Base-by-base conservation (phyloP, 176 grass and related monocot species). In the Zoysia pacifica region DNA sequence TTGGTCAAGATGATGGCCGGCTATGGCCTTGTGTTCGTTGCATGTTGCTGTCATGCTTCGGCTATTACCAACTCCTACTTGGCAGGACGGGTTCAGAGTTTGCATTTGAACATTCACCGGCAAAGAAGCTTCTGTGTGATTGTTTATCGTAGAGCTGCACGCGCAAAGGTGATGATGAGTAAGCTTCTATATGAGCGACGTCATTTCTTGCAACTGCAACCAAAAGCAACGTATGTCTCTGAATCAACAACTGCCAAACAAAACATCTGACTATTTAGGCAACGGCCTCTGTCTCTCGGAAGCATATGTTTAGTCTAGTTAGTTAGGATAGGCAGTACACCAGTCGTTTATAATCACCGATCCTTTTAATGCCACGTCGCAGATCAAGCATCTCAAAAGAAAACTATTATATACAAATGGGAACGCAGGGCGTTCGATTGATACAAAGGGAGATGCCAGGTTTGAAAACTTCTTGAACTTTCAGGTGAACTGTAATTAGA, bases 11-110 rank as follows among this genome's bases (percentile, higher is more conserved):
- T 35, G 5, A 12, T 14, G 63, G 3, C 46, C 38, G 28, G 66
- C 63, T 84, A 70, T 81, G 87, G 77, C 43, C 9, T 20, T 39
- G 65, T 19, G 72, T 64, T 10, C 12, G 41, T 12, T 20, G 72
- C 65, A 2, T 6, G 72, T 81, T 81, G 82, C 60, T 67, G 82
- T 83, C 81, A 67, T 37, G 53, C 42, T 15, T 52, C 36, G 46
- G 35, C 18, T 81, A 41, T 37, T n/a, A 77, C 83, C 75, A 14
- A 18, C 38, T 1, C 83, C 75, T n/a, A 18, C 38, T 1, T 36
- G 65, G 85, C 1, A 54, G 53, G 77, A 76, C 36, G 43, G 28
- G 41, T 4, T 28, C 2, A 1, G 49, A 7, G 62, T 65, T 77
- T 46, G 75, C 45, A 48, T 76, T 69, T 41, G 11, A 20, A 62